A percentile compares a stretch with the other conserved stretches of the same genome.
Conservation (phyloP, 2,329 filamentous ascomycete species). For the Dactylellina parvicollis region DNA sequence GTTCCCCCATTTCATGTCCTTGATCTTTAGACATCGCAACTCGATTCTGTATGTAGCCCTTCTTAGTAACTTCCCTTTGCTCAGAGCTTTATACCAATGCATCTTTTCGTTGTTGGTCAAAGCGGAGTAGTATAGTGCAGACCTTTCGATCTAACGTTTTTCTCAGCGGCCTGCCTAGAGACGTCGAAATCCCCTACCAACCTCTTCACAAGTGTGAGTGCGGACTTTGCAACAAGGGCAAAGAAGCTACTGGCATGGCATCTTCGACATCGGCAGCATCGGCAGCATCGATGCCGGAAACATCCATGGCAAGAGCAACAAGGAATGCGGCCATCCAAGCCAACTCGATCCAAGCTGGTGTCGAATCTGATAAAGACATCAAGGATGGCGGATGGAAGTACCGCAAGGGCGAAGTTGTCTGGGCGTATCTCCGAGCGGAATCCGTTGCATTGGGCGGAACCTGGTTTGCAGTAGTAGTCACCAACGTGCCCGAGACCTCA, state of each 20-base stretch:
- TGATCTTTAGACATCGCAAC: conserved; percentile 5
- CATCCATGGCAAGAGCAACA: background rate
- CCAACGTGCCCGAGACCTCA: conserved; percentile 9
- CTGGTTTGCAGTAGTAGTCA: conserved; percentile 25
- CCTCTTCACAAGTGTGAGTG: conserved; percentile 23
- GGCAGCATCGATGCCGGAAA: background rate
- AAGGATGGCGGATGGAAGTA: conserved; percentile 41
- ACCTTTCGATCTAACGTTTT: conserved; percentile 18
- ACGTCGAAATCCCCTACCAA: conserved; percentile 6
- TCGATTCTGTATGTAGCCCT: conserved; percentile 16
- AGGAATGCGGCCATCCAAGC: conserved; percentile 3
- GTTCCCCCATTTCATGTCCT: conserved; percentile 12
- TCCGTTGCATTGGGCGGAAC: conserved; percentile 19
- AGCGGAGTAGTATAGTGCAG: background rate
- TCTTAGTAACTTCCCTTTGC: no score
- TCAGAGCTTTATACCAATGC: no score
- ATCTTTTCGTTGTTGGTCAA: no score
- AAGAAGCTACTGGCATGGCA: background rate
- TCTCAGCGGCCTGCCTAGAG: conserved; percentile 25
- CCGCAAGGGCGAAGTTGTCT: conserved; percentile 27
- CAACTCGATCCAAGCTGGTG: background rate
- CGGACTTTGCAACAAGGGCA: conserved; percentile 14
- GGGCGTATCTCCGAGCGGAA: conserved; percentile 18
- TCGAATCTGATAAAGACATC: conserved; percentile 17
- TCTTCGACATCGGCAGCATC: background rate